Evolutionary conservation across 2,329 filamentous ascomycete genomes (phyloP).

Genomic region (Aspergillus tamarii): DNA sequence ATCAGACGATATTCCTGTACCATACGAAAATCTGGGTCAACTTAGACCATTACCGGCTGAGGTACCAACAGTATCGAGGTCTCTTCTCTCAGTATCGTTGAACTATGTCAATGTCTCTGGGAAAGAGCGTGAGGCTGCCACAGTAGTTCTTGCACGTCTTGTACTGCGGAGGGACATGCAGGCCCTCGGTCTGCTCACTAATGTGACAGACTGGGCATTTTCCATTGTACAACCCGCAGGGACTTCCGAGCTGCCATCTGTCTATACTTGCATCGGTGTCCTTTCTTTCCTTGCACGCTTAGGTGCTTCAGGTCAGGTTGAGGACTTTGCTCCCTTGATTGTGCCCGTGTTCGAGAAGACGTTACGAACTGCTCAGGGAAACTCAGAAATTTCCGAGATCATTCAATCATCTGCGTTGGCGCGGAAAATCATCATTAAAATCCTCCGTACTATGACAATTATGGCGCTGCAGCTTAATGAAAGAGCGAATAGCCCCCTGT

Average conservation of each 20-base stretch:
- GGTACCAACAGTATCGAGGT: slow-evolving; percentile 70
- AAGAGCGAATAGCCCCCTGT: slow-evolving; percentile 27
- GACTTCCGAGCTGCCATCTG: slow-evolving; percentile 49
- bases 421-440: slow-evolving; percentile 81
- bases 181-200: slow-evolving; percentile 68
- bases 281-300: slow-evolving; percentile 80
- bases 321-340: slow-evolving; percentile 72
- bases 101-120: slow-evolving; percentile 74
- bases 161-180: slow-evolving; percentile 90
- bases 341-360: slow-evolving; percentile 67
- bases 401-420: slow-evolving; percentile 76
- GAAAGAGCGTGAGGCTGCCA: slow-evolving; percentile 90
- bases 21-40: slow-evolving; percentile 35
- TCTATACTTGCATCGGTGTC: slow-evolving; percentile 77
- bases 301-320: slow-evolving; percentile 70
- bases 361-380: slow-evolving; percentile 60
- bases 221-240: slow-evolving; percentile 56
- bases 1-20: slow-evolving; percentile 41
- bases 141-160: slow-evolving; percentile 76
- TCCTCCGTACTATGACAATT: slow-evolving; percentile 73
- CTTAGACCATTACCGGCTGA: slow-evolving; percentile 55
- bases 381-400: slow-evolving; percentile 52
- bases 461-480: slow-evolving; percentile 62
- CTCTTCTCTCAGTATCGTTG: slow-evolving; percentile 72
- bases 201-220: slow-evolving; percentile 73